Conservation (phyloP, 2,329 filamentous ascomycete species). For the Stachybotrys chartarum region DNA sequence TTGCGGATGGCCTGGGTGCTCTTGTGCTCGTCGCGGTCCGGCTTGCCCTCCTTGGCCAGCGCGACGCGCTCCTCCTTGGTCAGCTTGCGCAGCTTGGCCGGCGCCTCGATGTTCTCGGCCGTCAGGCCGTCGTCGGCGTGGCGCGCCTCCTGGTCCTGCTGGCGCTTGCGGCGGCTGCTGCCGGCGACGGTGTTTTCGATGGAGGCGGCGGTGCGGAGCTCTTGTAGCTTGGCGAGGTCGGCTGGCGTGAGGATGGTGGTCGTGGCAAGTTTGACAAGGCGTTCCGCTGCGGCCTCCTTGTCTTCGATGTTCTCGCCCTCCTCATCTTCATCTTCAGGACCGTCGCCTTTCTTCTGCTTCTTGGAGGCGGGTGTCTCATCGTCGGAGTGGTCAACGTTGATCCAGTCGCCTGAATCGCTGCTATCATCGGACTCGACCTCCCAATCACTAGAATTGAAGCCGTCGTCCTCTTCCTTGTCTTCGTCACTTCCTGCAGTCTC, state of each 20-base stretch:
- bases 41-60: slow-evolving; percentile 75
- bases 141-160: slow-evolving; percentile 41
- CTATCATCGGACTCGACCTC: slow-evolving; percentile 54
- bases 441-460: slow-evolving; percentile 50
- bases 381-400: slow-evolving; percentile 78
- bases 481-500: slow-evolving; percentile 56
- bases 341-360: slow-evolving; percentile 28
- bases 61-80: slow-evolving; percentile 88
- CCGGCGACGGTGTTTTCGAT: slow-evolving; percentile 56
- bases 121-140: slow-evolving; percentile 86
- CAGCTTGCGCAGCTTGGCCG: slow-evolving; percentile 70
- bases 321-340: slow-evolving; percentile 17
- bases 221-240: slow-evolving; percentile 88
- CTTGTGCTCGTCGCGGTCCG: slow-evolving; percentile 72
- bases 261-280: slow-evolving; percentile 73
- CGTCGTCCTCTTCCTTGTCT: slow-evolving; percentile 52
- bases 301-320: slow-evolving; percentile 36
- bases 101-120: slow-evolving; percentile 84
- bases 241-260: slow-evolving; percentile 92
- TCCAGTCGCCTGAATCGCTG: slow-evolving; percentile 80
- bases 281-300: slow-evolving; percentile 36
- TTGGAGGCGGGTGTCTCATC: slow-evolving; percentile 61
- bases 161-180: slow-evolving; percentile 32
- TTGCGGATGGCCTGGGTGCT: slow-evolving; percentile 76
- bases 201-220: slow-evolving; percentile 69